Conservation (phyloP, 129 eudicot genomes). For the Flaveria sonorensis region DNA sequence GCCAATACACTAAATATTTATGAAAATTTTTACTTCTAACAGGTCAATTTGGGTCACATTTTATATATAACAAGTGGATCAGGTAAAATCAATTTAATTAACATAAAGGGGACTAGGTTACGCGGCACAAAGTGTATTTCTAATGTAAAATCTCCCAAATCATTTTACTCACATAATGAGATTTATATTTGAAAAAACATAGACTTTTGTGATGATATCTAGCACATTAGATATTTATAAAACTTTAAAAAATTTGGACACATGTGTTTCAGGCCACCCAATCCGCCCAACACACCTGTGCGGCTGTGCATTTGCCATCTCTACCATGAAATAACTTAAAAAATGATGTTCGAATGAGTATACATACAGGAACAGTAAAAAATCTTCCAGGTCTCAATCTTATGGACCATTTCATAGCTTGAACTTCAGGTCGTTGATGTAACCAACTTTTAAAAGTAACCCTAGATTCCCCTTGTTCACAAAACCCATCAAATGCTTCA, state of each 20-base stretch:
- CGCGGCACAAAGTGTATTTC: neutral
- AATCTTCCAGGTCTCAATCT: slow-evolving; percentile 95
- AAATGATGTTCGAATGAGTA: slow-evolving; percentile 19
- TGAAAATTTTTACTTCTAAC: neutral
- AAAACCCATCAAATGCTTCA: slow-evolving; percentile 94
- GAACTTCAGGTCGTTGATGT: slow-evolving; percentile 86
- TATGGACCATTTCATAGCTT: slow-evolving; percentile 98
- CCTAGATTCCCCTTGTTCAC: slow-evolving; percentile 65
- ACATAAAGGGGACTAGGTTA: neutral
- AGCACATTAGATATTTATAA: neutral
- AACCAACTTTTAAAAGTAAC: slow-evolving; percentile 88
- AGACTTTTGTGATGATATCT: no score
- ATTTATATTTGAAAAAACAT: neutral
- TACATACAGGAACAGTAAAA: slow-evolving; percentile 80
- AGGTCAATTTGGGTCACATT: neutral
- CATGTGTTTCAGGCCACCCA: neutral
- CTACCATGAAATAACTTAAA: slow-evolving; percentile 18
- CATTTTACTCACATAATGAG: neutral
- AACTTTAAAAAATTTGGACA: neutral
- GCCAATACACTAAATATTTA: neutral
- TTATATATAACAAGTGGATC: neutral
- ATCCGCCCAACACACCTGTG: neutral
- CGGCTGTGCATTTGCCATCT: neutral
- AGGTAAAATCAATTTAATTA: neutral
- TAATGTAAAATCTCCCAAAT: neutral